A percentile compares a stretch with the other conserved stretches of the same genome.
Conservation (phyloP, 345 rosid species). For the Theobroma cacao region DNA sequence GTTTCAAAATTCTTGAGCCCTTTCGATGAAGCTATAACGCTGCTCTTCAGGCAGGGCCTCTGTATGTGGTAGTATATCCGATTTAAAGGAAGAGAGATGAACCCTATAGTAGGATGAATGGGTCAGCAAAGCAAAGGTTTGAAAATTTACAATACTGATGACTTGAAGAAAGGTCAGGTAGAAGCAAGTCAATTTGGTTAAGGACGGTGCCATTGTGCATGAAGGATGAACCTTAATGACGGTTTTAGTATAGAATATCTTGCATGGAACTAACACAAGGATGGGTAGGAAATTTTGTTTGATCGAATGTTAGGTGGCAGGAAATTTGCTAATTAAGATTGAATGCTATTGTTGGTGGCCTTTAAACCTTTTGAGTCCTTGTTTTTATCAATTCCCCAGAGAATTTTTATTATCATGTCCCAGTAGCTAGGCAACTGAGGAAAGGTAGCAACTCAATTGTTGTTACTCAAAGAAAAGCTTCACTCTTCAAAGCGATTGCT, state of each 20-base stretch:
- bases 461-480: no score
- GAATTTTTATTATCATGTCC: no score
- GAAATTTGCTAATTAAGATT: not conserved
- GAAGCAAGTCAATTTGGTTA: not conserved
- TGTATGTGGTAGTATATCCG: slow-evolving; percentile 12
- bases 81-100: slow-evolving; percentile 15
- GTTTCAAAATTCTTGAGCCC: not conserved
- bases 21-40: not conserved
- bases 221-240: not conserved
- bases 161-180: not conserved
- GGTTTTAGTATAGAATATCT: not conserved
- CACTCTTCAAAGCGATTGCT: no score
- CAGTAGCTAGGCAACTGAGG: no score
- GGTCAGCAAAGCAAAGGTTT: not conserved
- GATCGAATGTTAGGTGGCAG: not conserved
- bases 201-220: not conserved
- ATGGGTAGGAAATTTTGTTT: not conserved
- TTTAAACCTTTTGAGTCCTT: no score
- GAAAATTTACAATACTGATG: not conserved
- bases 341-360: no score
- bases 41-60: slow-evolving; percentile 11
- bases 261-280: not conserved
- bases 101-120: not conserved
- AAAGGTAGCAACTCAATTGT: no score
- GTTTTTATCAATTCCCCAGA: no score